A percentile compares a stretch with the other conserved stretches of the same genome.
Evolutionary conservation across 805 yeast species (phyloP).

Genomic region (Yarrowia yakushimensis): DNA sequence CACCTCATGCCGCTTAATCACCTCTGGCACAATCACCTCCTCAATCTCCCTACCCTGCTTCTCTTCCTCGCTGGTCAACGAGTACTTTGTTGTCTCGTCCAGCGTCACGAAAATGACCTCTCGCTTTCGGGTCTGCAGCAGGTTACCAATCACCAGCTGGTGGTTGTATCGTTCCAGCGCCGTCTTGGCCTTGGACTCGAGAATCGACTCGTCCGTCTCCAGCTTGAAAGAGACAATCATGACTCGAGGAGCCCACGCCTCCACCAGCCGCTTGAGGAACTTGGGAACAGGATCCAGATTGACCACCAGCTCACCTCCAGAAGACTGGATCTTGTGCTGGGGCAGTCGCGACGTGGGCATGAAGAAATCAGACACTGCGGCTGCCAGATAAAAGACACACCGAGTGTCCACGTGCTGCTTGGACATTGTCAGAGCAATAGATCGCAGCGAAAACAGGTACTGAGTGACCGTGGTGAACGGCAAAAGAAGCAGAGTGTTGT

Average conservation of each 20-base stretch:
- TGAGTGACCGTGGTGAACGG: constrained; percentile 96
- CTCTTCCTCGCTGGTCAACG: constrained; percentile 44
- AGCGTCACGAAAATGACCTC: constrained; percentile 82
- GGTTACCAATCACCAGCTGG: constrained; percentile 90
- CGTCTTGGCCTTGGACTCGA: constrained; percentile 68
- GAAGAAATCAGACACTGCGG: constrained; percentile 96
- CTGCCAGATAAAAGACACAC: constrained; percentile 77
- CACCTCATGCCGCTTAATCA: constrained; percentile 55
- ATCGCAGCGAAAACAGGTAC: constrained; percentile 76
- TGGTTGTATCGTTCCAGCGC: constrained; percentile 86
- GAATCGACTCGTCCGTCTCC: constrained; percentile 74
- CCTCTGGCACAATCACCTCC: constrained; percentile 72
- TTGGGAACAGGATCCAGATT: constrained; percentile 96
- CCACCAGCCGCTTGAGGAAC: constrained; percentile 80
- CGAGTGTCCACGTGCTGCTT: constrained; percentile 42
- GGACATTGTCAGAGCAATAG: constrained; percentile 59
- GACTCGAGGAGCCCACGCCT: constrained; percentile 91
- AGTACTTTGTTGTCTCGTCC: constrained; percentile 37
- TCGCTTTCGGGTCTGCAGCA: constrained; percentile 79
- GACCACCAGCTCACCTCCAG: constrained; percentile 70
- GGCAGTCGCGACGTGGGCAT: constrained; percentile 82
- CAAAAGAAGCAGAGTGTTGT: constrained; percentile 56
- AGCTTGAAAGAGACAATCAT: constrained; percentile 92
- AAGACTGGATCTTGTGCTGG: constrained; percentile 91
- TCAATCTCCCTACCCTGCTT: constrained; percentile 61